Evolutionary conservation across 257 asterid species (phyloP).

Genomic region (Scutellaria barbata): DNA sequence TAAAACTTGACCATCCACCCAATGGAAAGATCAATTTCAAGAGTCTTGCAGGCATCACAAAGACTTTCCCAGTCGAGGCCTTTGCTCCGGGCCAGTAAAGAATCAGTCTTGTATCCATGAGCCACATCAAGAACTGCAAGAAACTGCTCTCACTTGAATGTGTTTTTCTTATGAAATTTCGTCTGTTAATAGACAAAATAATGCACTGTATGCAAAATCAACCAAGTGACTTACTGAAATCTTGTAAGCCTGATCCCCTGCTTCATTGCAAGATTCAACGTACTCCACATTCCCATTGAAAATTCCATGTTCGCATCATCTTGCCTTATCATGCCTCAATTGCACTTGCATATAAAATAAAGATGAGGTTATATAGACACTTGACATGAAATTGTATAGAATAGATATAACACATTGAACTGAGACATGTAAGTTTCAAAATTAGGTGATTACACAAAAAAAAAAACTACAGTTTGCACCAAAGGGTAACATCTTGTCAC

Average conservation of each 20-base stretch:
- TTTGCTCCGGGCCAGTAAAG: conserved; percentile 65
- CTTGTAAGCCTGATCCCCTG: conserved; percentile 21
- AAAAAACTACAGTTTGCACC: neutral
- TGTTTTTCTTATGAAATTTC: conserved; percentile 7
- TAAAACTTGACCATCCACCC: conserved; percentile 51
- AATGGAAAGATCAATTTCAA: conserved; percentile 74
- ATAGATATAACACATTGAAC: neutral
- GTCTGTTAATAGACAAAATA: conserved; percentile 31
- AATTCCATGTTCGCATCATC: neutral
- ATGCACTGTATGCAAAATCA: conserved; percentile 33
- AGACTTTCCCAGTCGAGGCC: conserved; percentile 71
- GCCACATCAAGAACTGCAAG: conserved; percentile 16
- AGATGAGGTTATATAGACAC: conserved; percentile 1
- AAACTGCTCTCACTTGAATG: neutral
- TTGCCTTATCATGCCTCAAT: neutral
- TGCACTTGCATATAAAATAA: neutral
- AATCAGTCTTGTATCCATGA: neutral
- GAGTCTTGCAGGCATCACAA: conserved; percentile 81
- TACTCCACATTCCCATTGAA: conserved; percentile 30
- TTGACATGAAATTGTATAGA: neutral
- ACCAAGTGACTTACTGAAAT: conserved; percentile 28
- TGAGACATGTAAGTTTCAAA: neutral
- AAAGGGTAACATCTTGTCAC: neutral
- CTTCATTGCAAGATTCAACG: neutral
- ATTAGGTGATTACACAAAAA: neutral